phyloP scores from a whole-genome alignment of 257 asterid species.

The Solanum microdontum region DNA sequence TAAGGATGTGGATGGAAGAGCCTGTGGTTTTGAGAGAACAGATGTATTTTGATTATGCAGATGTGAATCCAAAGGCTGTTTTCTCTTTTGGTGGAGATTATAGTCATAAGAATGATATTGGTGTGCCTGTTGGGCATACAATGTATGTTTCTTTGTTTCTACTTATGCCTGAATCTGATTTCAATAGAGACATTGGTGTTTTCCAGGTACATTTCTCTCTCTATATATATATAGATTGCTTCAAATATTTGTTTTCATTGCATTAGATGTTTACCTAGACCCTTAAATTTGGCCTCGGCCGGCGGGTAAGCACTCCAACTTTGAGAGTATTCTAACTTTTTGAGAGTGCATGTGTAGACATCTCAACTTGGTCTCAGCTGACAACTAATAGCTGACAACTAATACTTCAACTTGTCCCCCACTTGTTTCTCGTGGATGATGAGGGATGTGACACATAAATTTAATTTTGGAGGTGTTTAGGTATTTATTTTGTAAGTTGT shows the following conservation, averaged over 20 bases:
- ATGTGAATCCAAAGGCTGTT: constrained; percentile 49
- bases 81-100: constrained; percentile 14
- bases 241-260: not conserved
- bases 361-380: not conserved
- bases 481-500: not conserved
- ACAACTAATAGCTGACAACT: not conserved
- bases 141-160: constrained; percentile 49
- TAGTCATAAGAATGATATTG: not conserved
- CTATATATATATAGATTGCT: not conserved
- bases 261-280: not conserved
- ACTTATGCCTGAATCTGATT: constrained; percentile 79
- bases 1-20: constrained; percentile 54
- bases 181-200: constrained; percentile 67
- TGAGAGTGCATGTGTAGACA: not conserved
- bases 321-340: not conserved
- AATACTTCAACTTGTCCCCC: not conserved
- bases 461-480: not conserved
- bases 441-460: not conserved
- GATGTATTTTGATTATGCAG: constrained; percentile 53
- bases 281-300: not conserved
- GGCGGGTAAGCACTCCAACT: not conserved
- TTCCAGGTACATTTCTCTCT: constrained; percentile 40
- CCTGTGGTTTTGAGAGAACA: constrained; percentile 39
- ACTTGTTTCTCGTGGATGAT: not conserved
- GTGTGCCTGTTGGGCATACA: constrained; percentile 60